Conservation (phyloP, 2,329 filamentous ascomycete genomes). For the Periconia sp. region DNA sequence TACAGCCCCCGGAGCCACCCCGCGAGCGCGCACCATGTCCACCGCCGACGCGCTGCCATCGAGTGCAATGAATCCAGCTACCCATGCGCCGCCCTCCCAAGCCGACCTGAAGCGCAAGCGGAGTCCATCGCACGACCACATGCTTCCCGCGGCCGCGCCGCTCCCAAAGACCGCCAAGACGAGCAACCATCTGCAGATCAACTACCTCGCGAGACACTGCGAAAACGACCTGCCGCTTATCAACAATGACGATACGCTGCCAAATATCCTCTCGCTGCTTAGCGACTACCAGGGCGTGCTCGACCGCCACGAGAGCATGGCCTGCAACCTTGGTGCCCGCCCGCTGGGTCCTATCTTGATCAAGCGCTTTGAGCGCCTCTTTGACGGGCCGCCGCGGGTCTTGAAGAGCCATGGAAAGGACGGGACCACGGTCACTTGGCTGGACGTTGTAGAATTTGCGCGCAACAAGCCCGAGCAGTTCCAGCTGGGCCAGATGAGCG, state of each 20-base stretch:
- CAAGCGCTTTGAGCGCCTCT: conserved; percentile 84
- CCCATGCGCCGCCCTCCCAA: conserved; percentile 26
- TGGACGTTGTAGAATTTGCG: conserved; percentile 85
- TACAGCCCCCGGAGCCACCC: conserved; percentile 21
- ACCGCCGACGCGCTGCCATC: conserved; percentile 26
- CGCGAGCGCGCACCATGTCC: conserved; percentile 32
- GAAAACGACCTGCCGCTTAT: conserved; percentile 67
- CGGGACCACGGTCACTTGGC: conserved; percentile 72
- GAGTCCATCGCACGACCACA: conserved; percentile 47
- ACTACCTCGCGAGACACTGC: conserved; percentile 69
- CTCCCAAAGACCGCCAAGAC: conserved; percentile 61
- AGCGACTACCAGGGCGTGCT: conserved; percentile 85
- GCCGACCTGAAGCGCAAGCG: conserved; percentile 55
- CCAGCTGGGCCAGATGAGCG: conserved; percentile 70
- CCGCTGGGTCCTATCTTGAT: conserved; percentile 82
- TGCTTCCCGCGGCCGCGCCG: conserved; percentile 42
- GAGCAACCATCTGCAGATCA: conserved; percentile 69
- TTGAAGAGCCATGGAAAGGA: conserved; percentile 68
- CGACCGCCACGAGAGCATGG: conserved; percentile 84
- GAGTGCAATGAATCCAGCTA: conserved; percentile 27
- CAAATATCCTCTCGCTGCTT: conserved; percentile 74
- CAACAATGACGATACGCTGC: conserved; percentile 72
- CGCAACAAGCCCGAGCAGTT: conserved; percentile 82
- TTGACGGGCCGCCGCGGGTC: conserved; percentile 78
- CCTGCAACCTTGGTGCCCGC: conserved; percentile 82